These are phyloP conservation scores for Plectosphaerella cucumerina DNA, from an alignment of 2,329 filamentous ascomycete genomes.

Conservation along the genomic window DNA sequence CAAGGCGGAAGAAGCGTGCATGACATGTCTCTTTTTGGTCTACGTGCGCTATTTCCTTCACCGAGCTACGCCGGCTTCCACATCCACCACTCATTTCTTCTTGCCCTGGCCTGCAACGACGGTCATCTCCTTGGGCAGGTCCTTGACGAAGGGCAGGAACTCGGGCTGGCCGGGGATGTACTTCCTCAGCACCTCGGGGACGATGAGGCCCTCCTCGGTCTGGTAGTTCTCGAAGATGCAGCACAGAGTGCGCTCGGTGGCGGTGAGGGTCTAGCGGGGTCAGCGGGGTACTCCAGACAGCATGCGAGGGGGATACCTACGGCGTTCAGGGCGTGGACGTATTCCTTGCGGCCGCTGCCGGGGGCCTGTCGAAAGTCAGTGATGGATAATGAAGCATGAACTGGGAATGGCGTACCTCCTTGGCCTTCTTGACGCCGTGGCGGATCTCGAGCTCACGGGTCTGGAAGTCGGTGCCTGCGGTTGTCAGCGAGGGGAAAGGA, in stretches of 20 bases:
- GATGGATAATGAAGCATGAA: neutral
- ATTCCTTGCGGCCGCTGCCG: constrained; percentile 63
- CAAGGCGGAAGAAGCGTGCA: too few species aligned
- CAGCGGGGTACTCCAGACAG: constrained; percentile 57
- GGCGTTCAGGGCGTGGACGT: constrained; percentile 89
- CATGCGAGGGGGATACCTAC: neutral
- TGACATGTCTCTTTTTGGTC: too few species aligned
- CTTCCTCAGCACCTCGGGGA: constrained; percentile 80
- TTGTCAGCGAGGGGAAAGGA: neutral
- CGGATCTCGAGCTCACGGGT: constrained; percentile 89
- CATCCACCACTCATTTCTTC: constrained; percentile 6
- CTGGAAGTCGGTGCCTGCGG: constrained; percentile 53
- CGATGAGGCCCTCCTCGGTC: constrained; percentile 76
- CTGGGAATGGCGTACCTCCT: constrained; percentile 5
- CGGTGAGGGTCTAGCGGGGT: constrained; percentile 62
- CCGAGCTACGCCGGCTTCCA: neutral
- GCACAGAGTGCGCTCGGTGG: constrained; percentile 88
- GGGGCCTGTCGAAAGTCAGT: constrained; percentile 8
- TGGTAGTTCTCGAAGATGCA: constrained; percentile 97
- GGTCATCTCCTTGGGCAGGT: constrained; percentile 66
- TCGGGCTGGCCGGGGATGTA: constrained; percentile 88
- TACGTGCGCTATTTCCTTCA: too few species aligned
- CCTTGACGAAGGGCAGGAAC: constrained; percentile 84
- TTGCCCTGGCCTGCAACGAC: constrained; percentile 23
- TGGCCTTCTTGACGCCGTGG: constrained; percentile 70